A percentile compares a stretch with the other conserved stretches of the same genome.
phyloP scores from a whole-genome alignment of 441 rosid species.

The Sinapis alba region DNA sequence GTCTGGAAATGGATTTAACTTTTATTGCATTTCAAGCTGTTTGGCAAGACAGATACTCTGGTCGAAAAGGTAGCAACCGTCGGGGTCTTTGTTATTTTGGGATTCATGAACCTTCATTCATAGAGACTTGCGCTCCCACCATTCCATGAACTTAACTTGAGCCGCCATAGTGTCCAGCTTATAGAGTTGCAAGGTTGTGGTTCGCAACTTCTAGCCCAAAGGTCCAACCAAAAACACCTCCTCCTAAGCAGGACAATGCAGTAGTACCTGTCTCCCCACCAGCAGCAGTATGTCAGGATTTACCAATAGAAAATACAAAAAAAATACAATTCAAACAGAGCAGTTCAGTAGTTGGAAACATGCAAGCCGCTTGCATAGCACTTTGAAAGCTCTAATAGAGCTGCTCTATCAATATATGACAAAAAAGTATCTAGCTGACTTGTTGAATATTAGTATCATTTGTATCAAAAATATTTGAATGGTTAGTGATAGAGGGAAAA shows the following conservation, averaged over 20 bases:
- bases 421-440: no score
- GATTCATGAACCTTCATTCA: slow-evolving; percentile 32
- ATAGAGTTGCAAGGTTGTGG: slow-evolving; percentile 79
- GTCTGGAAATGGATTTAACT: slow-evolving; percentile 13
- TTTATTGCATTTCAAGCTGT: slow-evolving; percentile 1
- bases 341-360: background rate
- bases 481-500: slow-evolving; percentile 11
- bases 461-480: no score
- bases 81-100: background rate
- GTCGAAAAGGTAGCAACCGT: background rate
- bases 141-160: slow-evolving; percentile 84
- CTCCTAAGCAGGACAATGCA: slow-evolving; percentile 77
- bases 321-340: background rate
- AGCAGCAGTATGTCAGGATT: background rate
- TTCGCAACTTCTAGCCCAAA: slow-evolving; percentile 85
- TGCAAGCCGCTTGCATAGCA: background rate
- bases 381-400: background rate
- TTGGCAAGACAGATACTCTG: slow-evolving; percentile 5
- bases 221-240: slow-evolving; percentile 85
- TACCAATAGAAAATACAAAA: background rate
- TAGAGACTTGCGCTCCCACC: slow-evolving; percentile 63
- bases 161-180: slow-evolving; percentile 84
- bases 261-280: slow-evolving; percentile 59
- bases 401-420: background rate
- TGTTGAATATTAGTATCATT: no score